A percentile compares a stretch with the other conserved stretches of the same genome.
These are phyloP conservation scores for Globisporangium camurandrum DNA, from an alignment of 352 stramenopile genomes.

Conservation along the genomic window DNA sequence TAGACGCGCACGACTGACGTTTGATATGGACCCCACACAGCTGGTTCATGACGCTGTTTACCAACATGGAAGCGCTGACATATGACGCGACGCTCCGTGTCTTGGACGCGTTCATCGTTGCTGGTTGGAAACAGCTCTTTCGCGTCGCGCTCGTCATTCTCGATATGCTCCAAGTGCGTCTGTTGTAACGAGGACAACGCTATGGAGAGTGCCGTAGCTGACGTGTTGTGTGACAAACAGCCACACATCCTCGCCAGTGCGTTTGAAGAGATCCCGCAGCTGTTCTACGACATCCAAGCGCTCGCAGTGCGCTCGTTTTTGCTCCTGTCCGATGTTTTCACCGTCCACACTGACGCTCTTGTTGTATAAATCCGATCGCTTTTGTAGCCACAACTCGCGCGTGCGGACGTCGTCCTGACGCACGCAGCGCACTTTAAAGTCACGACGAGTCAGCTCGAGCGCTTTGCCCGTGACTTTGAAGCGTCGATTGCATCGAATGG, in stretches of 20 bases:
- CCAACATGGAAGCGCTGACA: constrained; percentile 62
- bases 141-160: constrained; percentile 55
- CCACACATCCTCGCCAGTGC: constrained; percentile 41
- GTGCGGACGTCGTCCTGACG: not conserved
- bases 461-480: constrained; percentile 26
- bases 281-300: constrained; percentile 66
- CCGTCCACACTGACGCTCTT: not conserved
- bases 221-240: constrained; percentile 8
- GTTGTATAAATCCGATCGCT: not conserved
- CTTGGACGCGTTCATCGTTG: constrained; percentile 60
- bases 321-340: too few relatives aligned
- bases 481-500: constrained; percentile 6
- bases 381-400: constrained; percentile 2
- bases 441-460: constrained; percentile 22
- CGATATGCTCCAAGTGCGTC: constrained; percentile 34
- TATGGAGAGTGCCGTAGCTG: not conserved
- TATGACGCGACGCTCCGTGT: constrained; percentile 52
- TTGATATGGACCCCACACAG: constrained; percentile 16
- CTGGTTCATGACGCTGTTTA: constrained; percentile 81
- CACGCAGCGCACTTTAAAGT: constrained; percentile 12
- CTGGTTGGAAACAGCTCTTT: constrained; percentile 68
- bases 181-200: too few relatives aligned
- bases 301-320: constrained; percentile 47
- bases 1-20: not conserved
- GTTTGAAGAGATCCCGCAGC: constrained; percentile 68